These are phyloP conservation scores for Beauveria asiatica DNA, from an alignment of 2,329 filamentous ascomycete genomes.

Conservation along the genomic window DNA sequence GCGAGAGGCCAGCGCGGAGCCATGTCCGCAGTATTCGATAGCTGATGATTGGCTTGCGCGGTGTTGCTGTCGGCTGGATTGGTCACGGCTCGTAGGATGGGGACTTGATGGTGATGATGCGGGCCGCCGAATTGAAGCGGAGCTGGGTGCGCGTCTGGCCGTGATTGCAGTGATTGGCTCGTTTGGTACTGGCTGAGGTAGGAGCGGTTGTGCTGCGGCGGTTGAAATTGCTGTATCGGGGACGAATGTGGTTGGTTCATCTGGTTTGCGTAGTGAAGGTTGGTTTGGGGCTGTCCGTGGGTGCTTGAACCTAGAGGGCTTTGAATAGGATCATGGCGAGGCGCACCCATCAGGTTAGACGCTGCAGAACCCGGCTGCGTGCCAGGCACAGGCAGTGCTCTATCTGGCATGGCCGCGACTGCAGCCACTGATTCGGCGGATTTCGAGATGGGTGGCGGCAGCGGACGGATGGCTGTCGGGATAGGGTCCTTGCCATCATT, in stretches of 20 bases:
- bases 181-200: constrained; percentile 11
- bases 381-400: constrained; percentile 15
- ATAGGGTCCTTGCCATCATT: constrained; percentile 35
- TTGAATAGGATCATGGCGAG: not conserved
- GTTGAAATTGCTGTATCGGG: not conserved
- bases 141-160: constrained; percentile 14
- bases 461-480: constrained; percentile 17
- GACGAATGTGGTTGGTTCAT: not conserved
- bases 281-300: not conserved
- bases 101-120: constrained; percentile 4
- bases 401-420: constrained; percentile 9
- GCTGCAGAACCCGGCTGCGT: constrained; percentile 19
- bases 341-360: not conserved
- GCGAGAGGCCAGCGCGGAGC: not conserved
- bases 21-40: not conserved
- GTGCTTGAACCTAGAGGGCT: not conserved
- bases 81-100: not conserved
- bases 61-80: not conserved
- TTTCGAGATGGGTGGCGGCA: constrained; percentile 9
- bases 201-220: constrained; percentile 13
- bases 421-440: constrained; percentile 12
- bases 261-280: not conserved
- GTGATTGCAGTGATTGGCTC: not conserved
- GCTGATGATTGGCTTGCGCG: constrained; percentile 11
- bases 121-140: constrained; percentile 10